Percentiles rank a stretch among this genome's conserved stretches.
These are phyloP conservation scores for Amanita jacksonii DNA, from an alignment of 768 basidiomycete genomes.

Conservation along the genomic window DNA sequence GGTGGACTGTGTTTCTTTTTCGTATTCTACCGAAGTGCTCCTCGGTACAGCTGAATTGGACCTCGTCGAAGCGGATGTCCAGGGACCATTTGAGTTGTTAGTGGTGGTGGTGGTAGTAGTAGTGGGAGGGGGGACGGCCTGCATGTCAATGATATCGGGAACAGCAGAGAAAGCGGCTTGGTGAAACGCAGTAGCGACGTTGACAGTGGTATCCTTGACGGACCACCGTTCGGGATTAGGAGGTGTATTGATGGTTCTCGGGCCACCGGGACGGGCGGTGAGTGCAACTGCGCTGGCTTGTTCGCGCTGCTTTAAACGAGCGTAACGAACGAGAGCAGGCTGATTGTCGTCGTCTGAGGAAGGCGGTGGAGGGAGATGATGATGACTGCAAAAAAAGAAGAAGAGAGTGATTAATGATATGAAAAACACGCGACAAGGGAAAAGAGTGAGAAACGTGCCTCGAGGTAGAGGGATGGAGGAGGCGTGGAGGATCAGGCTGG, in stretches of 20 bases:
- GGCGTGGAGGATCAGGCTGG: slow-evolving; percentile 16
- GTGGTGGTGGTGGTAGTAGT: slow-evolving; percentile 29
- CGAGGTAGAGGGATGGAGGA: not conserved
- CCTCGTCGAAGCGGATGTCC: slow-evolving; percentile 54
- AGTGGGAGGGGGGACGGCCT: slow-evolving; percentile 9
- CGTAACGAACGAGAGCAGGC: slow-evolving; percentile 32
- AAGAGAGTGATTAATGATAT: slow-evolving; percentile 12
- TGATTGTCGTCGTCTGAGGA: slow-evolving; percentile 28
- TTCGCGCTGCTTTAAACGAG: slow-evolving; percentile 35
- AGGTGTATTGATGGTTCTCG: slow-evolving; percentile 34
- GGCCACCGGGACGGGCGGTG: slow-evolving; percentile 23
- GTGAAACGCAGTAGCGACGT: slow-evolving; percentile 73
- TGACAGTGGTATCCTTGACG: slow-evolving; percentile 79
- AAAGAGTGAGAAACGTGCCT: slow-evolving; percentile 1
- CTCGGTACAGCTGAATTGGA: slow-evolving; percentile 44
- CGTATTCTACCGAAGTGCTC: slow-evolving; percentile 76
- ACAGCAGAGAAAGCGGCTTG: slow-evolving; percentile 43
- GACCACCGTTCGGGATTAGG: slow-evolving; percentile 63
- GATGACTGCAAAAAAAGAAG: slow-evolving; percentile 19
- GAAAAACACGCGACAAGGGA: slow-evolving; percentile 10
- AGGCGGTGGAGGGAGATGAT: slow-evolving; percentile 43
- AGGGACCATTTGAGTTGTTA: slow-evolving; percentile 57
- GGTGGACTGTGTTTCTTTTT: slow-evolving; percentile 50
- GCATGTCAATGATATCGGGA: slow-evolving; percentile 23
- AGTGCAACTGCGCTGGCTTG: slow-evolving; percentile 16